Evolutionary conservation across 306 rosid genomes (phyloP).

Genomic region (Prunus dulcis): DNA sequence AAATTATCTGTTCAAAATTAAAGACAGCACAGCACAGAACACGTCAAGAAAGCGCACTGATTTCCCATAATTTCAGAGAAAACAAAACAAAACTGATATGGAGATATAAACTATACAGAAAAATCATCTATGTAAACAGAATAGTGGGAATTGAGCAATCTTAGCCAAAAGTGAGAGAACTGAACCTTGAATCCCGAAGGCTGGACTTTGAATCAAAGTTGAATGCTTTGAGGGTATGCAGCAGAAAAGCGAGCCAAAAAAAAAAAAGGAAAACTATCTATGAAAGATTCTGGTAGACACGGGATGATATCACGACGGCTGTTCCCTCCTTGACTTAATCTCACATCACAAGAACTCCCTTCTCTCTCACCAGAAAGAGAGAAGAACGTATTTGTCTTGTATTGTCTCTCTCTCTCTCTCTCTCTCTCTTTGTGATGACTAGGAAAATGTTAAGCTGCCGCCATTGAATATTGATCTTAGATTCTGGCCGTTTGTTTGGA

Average conservation of each 20-base stretch:
- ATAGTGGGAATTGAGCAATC: slow-evolving; percentile 3
- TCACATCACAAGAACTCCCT: not conserved
- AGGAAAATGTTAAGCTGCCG: not conserved
- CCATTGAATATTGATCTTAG: slow-evolving; percentile 2
- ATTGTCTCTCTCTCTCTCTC: not conserved
- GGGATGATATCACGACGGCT: slow-evolving; percentile 2
- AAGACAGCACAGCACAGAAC: not conserved
- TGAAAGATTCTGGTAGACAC: not conserved
- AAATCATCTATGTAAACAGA: not conserved
- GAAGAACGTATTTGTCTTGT: not conserved
- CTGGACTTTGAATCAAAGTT: slow-evolving; percentile 1
- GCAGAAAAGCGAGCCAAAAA: not conserved
- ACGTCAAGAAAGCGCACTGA: not conserved
- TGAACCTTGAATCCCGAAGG: slow-evolving; percentile 7
- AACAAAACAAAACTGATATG: not conserved
- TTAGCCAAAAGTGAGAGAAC: slow-evolving; percentile 5
- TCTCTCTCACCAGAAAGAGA: not conserved
- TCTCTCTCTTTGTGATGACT: not conserved
- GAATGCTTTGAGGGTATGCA: not conserved
- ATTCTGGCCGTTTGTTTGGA: slow-evolving; percentile 14
- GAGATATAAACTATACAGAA: not conserved
- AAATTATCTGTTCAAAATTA: not conserved
- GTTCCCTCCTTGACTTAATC: slow-evolving; percentile 4
- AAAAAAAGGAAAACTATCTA: not conserved
- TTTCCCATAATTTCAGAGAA: not conserved